Base-by-base conservation (phyloP, 495 filamentous ascomycete genomes). In the Lepraria neglecta region DNA sequence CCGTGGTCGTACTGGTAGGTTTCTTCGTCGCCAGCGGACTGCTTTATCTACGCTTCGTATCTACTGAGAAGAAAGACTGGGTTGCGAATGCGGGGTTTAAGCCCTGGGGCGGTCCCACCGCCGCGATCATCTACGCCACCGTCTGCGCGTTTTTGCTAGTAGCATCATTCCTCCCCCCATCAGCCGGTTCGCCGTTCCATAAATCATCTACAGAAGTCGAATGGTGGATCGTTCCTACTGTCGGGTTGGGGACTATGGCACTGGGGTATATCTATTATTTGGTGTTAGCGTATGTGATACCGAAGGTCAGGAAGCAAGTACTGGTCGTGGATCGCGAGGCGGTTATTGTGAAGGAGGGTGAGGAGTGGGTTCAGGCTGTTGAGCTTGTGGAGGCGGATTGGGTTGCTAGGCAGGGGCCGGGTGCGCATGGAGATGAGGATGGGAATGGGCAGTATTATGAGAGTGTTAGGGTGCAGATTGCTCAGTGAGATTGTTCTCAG, bases 11-110 rank as follows among this genome's bases (percentile, higher is more conserved):
- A 12, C 46, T 74, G 1, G 59, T 77, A 35, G 72, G 70, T 30
- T 65, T 70, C 47, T 66, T 72, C 31, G 73, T 77, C 24, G 63
- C 69, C 17, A 33, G 59, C 21, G 73, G 74, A 7, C 67, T 77
- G 24, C 59, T 76, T 14, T 66, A 70, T 19, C 65, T 75, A 19
- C 71, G 71, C 31, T 58, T 67, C 31, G 0, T 58, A 11, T 31
- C 31, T 17, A 40, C 12, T 28, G 61, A 64, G 19, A 60, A 65
- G 24, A 17, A 48, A 3, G 51, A 64, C n/a, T 72, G 70, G 70
- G 46, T 40, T 1, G 44, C 45, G 2, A 65, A 48, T 45, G 35
- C 52, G 0, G 64, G 64, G 15, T 71, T 68, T 57, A 58, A 58
- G 7, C 61, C 68, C 11, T 69, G 66, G 65, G 57, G 65, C 7